Evolutionary conservation across 2,329 filamentous ascomycete species (phyloP).

Genomic region (Chaetomium strumarium): DNA sequence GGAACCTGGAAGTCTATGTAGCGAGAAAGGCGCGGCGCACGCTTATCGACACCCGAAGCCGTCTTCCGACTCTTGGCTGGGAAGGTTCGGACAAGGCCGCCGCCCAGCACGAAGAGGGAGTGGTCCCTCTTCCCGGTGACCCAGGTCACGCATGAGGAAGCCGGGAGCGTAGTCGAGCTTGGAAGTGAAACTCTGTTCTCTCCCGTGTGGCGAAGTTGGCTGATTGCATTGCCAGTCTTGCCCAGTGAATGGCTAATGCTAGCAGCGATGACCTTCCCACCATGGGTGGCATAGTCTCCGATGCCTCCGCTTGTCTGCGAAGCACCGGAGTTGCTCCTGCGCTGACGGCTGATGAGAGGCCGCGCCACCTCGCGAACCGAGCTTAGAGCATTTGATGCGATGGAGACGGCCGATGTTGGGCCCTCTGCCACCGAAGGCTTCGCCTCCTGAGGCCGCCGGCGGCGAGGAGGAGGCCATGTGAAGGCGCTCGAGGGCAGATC

Average conservation of each 20-base stretch:
- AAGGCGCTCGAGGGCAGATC: constrained; percentile 79
- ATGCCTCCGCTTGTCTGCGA: constrained; percentile 40
- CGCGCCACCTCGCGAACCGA: constrained; percentile 65
- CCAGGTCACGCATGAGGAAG: constrained; percentile 59
- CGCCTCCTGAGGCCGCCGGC: constrained; percentile 41
- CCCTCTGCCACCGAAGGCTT: constrained; percentile 44
- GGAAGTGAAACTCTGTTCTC: constrained; percentile 71
- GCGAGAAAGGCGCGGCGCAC: constrained; percentile 49
- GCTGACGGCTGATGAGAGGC: constrained; percentile 50
- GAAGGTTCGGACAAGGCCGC: constrained; percentile 62
- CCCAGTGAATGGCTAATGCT: constrained; percentile 70
- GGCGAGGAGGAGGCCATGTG: constrained; percentile 74
- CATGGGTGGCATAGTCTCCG: constrained; percentile 60
- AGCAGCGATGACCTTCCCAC: constrained; percentile 64
- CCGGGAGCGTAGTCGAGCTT: constrained; percentile 45
- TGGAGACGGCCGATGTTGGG: constrained; percentile 53
- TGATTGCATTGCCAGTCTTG: constrained; percentile 64
- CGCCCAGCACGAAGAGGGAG: constrained; percentile 58
- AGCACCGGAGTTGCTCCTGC: constrained; percentile 43
- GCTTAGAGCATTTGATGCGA: constrained; percentile 64
- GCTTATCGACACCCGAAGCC: constrained; percentile 46
- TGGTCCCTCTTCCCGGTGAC: constrained; percentile 57
- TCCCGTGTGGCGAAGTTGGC: constrained; percentile 65
- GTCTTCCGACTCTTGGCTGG: constrained; percentile 51
- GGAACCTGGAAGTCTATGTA: constrained; percentile 64